Percentiles rank a stretch among this genome's conserved stretches.
Conservation (phyloP, 306 rosid species). For the Astragalus glycyphyllos region DNA sequence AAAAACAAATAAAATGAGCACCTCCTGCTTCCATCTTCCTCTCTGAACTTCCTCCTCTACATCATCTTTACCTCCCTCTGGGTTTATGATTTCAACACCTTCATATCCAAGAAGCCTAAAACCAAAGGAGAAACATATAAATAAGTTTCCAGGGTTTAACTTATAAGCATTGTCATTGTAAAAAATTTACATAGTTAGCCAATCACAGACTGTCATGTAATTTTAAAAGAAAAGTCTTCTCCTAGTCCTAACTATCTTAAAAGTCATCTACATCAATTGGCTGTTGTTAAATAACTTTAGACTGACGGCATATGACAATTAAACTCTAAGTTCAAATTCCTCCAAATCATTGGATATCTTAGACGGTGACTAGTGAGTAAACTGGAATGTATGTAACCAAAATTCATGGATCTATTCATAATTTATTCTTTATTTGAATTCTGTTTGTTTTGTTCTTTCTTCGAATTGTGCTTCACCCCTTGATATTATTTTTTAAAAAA, state of each 20-base stretch:
- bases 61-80: conserved; percentile 94
- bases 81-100: conserved; percentile 94
- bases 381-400: neutral
- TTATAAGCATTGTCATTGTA: too few species aligned
- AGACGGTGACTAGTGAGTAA: neutral
- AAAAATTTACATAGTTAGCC: too few species aligned
- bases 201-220: too few species aligned
- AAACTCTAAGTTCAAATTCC: conserved; percentile 29
- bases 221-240: too few species aligned
- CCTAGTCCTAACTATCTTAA: too few species aligned
- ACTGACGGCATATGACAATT: too few species aligned
- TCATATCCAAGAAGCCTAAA: conserved; percentile 78
- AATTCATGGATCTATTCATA: neutral
- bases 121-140: conserved; percentile 30
- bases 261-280: too few species aligned
- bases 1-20: conserved; percentile 28
- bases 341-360: conserved; percentile 5
- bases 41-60: conserved; percentile 84
- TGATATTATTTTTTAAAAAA: neutral
- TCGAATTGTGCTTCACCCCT: neutral
- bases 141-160: conserved; percentile 17
- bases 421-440: neutral
- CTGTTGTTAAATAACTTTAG: too few species aligned
- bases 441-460: neutral
- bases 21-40: conserved; percentile 98